Evolutionary conservation across 805 yeast species (phyloP), one percentile per base, ranked within the genome.

Genomic region (Saccharomycopsis sp.): DNA sequence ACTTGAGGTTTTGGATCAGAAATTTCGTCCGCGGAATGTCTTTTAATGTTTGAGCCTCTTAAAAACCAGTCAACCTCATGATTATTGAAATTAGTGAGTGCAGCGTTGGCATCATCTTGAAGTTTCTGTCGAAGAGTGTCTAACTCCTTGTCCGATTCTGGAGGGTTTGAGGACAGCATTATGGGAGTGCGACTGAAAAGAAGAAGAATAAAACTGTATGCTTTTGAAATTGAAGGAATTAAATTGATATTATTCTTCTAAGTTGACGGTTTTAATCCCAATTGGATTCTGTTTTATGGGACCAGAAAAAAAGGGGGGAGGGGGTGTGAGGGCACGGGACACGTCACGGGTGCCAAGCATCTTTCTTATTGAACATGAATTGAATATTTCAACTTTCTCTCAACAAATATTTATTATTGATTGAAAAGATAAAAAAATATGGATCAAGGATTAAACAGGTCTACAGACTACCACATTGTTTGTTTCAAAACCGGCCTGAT

Each of bases 41-140:
- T 1, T 23, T 40, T 37, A 25, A 37, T 31, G 2, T n/a, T 27
- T 5, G 43, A 35, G 4, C 59, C 61, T 44, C 75, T 56, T 17
- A 72, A 56, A 42, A 72, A 63, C 77, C 77, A 72, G 49, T 69
- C 72, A 18, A 72, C 66, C 43, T 71, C 75, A 19, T 57, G 56
- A 39, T 60, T 62, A 25, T 60, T 55, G 25, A 68, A 62, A 4
- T 66, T 69, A 18, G 40, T 26, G 17, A 45, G 32, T 19, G 28
- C 17, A 13, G 19, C 25, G 21, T 23, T 23, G 12, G 46, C 45
- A 27, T 41, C 43, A n/a, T 10, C n/a, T 34, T 38, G 36, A 23
- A 40, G 41, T 32, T 45, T 45, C 14, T 34, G 30, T 6, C 46
- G 26, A 14, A 43, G 35, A 14, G 14, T n/a, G 17, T 31, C 28